These are phyloP conservation scores for Leucosporidium creatinivorum DNA, from an alignment of 768 basidiomycete species.

Conservation along the genomic window DNA sequence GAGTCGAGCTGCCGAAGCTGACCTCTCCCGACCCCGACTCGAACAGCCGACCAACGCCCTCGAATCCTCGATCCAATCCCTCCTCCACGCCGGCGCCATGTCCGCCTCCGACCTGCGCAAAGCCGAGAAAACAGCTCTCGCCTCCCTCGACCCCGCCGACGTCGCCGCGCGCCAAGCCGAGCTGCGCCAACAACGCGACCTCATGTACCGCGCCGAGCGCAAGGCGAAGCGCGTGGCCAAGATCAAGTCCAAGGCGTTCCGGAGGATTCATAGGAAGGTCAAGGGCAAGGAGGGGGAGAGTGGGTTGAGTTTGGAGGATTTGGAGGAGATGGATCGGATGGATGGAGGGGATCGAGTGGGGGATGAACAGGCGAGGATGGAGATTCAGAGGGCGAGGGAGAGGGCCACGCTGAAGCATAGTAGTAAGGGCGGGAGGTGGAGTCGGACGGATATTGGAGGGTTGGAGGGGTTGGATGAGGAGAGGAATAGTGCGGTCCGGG, in stretches of 20 bases:
- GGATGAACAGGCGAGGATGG: conserved; percentile 56
- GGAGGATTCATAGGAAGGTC: conserved; percentile 67
- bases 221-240: conserved; percentile 84
- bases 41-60: conserved; percentile 62
- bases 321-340: conserved; percentile 53
- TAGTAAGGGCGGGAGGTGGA: conserved; percentile 63
- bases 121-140: conserved; percentile 71
- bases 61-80: conserved; percentile 72
- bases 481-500: conserved; percentile 60
- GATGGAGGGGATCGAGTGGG: conserved; percentile 50
- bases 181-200: conserved; percentile 78
- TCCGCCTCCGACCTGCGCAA: conserved; percentile 66
- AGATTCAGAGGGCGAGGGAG: conserved; percentile 74
- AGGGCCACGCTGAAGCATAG: conserved; percentile 74
- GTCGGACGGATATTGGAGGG: conserved; percentile 38
- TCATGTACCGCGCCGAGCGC: conserved; percentile 84
- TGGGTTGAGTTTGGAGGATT: conserved; percentile 42
- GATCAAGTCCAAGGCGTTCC: conserved; percentile 92
- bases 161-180: conserved; percentile 71
- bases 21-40: not conserved
- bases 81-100: conserved; percentile 73
- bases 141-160: conserved; percentile 65
- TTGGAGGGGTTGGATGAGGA: conserved; percentile 53
- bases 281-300: conserved; percentile 42
- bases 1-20: too few relatives aligned